These are phyloP conservation scores for Argentina anserina DNA, from an alignment of 306 rosid species.

Conservation along the genomic window DNA sequence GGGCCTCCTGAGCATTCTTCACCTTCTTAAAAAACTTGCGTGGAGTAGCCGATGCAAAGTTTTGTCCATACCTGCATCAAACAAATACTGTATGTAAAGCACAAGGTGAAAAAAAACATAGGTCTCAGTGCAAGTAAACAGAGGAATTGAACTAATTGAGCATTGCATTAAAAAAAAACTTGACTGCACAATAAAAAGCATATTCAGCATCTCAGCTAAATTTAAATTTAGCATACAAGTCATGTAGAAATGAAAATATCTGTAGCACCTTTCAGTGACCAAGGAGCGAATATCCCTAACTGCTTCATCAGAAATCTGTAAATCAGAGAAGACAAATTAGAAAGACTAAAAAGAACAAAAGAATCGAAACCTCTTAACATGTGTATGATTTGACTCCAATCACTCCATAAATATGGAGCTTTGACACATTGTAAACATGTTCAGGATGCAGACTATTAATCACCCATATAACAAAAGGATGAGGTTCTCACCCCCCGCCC, in stretches of 20 bases:
- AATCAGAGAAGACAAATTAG: conserved; percentile 21
- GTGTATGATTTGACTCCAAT: not conserved
- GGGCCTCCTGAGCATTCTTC: conserved; percentile 99
- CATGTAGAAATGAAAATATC: not conserved
- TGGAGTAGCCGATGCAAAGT: conserved; percentile 53
- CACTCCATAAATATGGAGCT: not conserved
- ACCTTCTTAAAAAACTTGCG: conserved; percentile 85
- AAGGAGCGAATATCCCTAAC: conserved; percentile 61
- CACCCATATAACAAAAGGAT: not conserved
- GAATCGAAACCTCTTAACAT: not conserved
- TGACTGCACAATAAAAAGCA: not conserved
- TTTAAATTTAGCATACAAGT: conserved; percentile 4
- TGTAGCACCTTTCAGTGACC: conserved; percentile 62
- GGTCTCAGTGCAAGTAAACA: not conserved
- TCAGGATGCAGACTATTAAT: not conserved
- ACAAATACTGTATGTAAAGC: conserved; percentile 25
- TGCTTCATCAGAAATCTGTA: conserved; percentile 91
- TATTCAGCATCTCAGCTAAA: not conserved
- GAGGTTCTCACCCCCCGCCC: not conserved
- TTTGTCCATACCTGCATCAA: conserved; percentile 72
- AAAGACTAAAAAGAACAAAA: conserved; percentile 6
- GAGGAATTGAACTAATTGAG: not conserved
- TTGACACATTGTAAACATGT: not conserved
- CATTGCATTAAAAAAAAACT: not conserved
- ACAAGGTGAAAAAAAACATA: not conserved